Conservation (phyloP, 192 early-diverging fungal species). For the Allomyces macrogynus region DNA sequence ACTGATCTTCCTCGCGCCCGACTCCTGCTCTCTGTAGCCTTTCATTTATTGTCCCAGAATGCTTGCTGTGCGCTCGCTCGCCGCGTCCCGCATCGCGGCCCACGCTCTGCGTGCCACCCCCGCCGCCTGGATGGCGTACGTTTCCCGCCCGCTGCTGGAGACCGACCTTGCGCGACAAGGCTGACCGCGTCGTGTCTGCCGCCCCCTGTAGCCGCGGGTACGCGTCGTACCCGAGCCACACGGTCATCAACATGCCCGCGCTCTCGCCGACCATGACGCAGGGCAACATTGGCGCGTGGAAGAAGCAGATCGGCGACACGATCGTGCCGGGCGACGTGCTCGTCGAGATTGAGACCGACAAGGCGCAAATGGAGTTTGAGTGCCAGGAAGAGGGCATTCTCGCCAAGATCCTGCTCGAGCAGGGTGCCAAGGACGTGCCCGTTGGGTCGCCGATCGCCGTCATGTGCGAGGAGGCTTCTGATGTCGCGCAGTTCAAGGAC, state of each 20-base stretch:
- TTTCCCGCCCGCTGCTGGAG: too few species aligned
- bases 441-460: slow-evolving; percentile 77
- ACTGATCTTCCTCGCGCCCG: not conserved
- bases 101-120: not conserved
- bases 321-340: slow-evolving; percentile 78
- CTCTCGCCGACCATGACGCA: slow-evolving; percentile 97
- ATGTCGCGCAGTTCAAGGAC: slow-evolving; percentile 69
- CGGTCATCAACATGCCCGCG: slow-evolving; percentile 82
- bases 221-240: slow-evolving; percentile 47
- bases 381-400: slow-evolving; percentile 93
- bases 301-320: slow-evolving; percentile 83
- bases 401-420: slow-evolving; percentile 74
- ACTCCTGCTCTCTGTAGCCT: not conserved
- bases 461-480: slow-evolving; percentile 72
- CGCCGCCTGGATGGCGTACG: not conserved
- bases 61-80: not conserved
- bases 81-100: not conserved
- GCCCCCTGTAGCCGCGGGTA: not conserved
- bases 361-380: slow-evolving; percentile 99
- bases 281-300: slow-evolving; percentile 82
- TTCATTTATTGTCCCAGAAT: not conserved
- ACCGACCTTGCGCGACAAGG: not conserved
- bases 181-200: not conserved
- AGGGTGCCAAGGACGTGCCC: slow-evolving; percentile 69
- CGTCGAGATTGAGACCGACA: slow-evolving; percentile 95